Conservation (phyloP, 768 basidiomycete species). For the Naganishia kalamii region DNA sequence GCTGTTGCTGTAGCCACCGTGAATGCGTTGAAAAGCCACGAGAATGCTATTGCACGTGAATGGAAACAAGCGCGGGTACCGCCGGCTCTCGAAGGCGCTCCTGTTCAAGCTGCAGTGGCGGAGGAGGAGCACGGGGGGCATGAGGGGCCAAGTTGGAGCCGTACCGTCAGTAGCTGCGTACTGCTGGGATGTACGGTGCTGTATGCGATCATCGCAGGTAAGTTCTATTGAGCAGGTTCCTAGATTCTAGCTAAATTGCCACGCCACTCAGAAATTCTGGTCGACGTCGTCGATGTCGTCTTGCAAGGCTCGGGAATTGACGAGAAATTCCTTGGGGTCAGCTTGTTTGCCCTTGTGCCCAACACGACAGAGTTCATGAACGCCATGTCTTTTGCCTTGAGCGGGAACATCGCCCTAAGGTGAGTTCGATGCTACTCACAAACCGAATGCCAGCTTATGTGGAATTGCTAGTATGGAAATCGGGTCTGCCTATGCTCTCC, state of each 20-base stretch:
- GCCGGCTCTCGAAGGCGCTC: conserved; percentile 2
- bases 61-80: conserved; percentile 23
- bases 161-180: conserved; percentile 80
- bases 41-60: conserved; percentile 54
- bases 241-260: neutral
- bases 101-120: neutral
- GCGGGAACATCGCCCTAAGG: conserved; percentile 95
- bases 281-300: conserved; percentile 91
- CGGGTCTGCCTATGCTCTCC: conserved; percentile 95
- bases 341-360: conserved; percentile 91
- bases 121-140: conserved; percentile 59
- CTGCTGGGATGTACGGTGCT: conserved; percentile 80
- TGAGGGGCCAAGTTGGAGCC: conserved; percentile 94
- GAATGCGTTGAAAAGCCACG: conserved; percentile 67
- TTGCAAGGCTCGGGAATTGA: conserved; percentile 84
- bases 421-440: conserved; percentile 44
- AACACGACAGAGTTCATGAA: conserved; percentile 99
- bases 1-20: conserved; percentile 93
- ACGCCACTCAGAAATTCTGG: conserved; percentile 65
- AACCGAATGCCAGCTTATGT: neutral
- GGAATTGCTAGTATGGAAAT: conserved; percentile 79
- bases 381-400: conserved; percentile 92
- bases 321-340: conserved; percentile 95
- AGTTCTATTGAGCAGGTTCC: conserved; percentile 36
- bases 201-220: conserved; percentile 93